phyloP scores from a whole-genome alignment of 106 monocot species.

The Hemerocallis citrina region DNA sequence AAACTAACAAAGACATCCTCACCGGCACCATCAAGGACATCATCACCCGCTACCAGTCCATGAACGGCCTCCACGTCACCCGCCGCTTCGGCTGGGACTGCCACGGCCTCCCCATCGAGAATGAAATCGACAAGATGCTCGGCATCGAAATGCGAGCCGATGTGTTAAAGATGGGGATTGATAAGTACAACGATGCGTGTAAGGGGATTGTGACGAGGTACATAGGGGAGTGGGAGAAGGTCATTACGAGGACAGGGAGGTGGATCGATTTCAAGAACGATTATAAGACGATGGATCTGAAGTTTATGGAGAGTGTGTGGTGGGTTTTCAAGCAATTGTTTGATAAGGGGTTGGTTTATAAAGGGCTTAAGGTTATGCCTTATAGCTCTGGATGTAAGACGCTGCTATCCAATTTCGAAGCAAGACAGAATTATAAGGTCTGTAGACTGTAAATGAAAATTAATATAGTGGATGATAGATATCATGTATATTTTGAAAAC shows the following conservation, averaged over 20 bases:
- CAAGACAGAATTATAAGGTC: constrained; percentile 68
- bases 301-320: constrained; percentile 91
- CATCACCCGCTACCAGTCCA: constrained; percentile 91
- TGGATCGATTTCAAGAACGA: constrained; percentile 96
- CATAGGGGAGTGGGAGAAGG: constrained; percentile 81
- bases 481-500: no score
- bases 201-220: constrained; percentile 80
- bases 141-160: constrained; percentile 57
- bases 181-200: constrained; percentile 78
- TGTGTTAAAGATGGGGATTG: constrained; percentile 79
- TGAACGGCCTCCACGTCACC: constrained; percentile 85
- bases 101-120: constrained; percentile 95
- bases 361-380: constrained; percentile 43
- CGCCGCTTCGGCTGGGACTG: constrained; percentile 99
- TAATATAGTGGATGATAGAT: no score
- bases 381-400: constrained; percentile 81
- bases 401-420: constrained; percentile 87
- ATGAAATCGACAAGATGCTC: constrained; percentile 79
- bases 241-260: constrained; percentile 71
- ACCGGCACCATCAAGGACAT: constrained; percentile 99
- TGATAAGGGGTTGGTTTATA: constrained; percentile 80
- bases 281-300: constrained; percentile 93
- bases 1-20: constrained; percentile 95
- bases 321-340: constrained; percentile 86
- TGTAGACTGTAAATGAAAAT: no score